Evolutionary conservation across 495 filamentous ascomycete species (phyloP), one percentile per base, ranked within the genome.

Genomic region (Tuber microsphaerosporum): DNA sequence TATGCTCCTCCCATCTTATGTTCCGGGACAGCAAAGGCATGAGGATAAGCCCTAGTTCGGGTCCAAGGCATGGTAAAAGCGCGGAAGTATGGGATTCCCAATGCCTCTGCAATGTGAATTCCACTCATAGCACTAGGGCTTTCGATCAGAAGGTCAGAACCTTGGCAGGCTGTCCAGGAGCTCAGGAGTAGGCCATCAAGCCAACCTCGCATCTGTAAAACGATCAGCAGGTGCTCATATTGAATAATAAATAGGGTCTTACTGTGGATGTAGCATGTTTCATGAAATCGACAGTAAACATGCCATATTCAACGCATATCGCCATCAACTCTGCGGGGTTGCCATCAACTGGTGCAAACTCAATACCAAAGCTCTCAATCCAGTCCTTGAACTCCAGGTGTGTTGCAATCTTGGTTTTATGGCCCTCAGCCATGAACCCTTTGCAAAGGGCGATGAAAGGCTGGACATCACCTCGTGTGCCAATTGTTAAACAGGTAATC

Each of bases 31-130:
- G 93, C 91, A 85, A 99, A 99, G 9, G 95, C 96, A 85, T 99
- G 95, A 19, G 95, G 95, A 81, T 99, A 99, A 5, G 96, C 93
- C 71, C 96, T 87, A 37, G 95, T 99, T 69, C 94, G 90, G 0
- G 96, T 94, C 95, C 95, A 99, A 20, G 95, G 96, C 95, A 99
- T 99, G 26, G 94, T 95, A 84, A 99, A 99, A 0, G 94, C 96
- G 76, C 95, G 90, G 87, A 98, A 98, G 82, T 99, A 99, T 9
- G 95, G 95, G 71, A 99, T 96, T 45, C 88, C 87, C 8, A 99
- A 87, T 10, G 94, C 94, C 85, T 99, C 96, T n/a, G 95, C 95
- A 76, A 99, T 97, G 83, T 99, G 95, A 68, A 99, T 97, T 43
- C 95, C 95, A 16, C 91, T 94, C 95, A 99, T 99, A 68, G 96